phyloP scores from a whole-genome alignment of 1,139 yeast genomes.

The Sugiyamaella neomexicana region DNA sequence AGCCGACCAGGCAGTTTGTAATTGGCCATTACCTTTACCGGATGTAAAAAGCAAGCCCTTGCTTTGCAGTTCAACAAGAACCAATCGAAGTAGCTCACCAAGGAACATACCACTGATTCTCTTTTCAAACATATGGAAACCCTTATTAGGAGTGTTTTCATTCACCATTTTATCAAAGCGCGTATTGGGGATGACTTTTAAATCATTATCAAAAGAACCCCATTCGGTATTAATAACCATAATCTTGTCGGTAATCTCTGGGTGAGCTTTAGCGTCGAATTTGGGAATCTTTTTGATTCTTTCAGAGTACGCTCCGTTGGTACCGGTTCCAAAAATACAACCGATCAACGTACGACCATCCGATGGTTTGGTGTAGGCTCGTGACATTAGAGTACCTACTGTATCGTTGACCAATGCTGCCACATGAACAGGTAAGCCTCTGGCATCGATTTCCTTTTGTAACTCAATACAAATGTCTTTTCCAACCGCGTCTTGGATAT shows the following conservation, averaged over 20 bases:
- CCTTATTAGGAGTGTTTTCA: slow-evolving; percentile 71
- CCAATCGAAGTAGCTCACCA: slow-evolving; percentile 81
- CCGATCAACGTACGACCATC: slow-evolving; percentile 78
- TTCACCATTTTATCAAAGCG: slow-evolving; percentile 73
- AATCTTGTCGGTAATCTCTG: slow-evolving; percentile 52
- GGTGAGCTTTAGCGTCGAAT: slow-evolving; percentile 50
- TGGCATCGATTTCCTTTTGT: slow-evolving; percentile 64
- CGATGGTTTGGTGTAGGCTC: slow-evolving; percentile 71
- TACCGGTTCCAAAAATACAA: slow-evolving; percentile 93
- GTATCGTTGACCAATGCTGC: slow-evolving; percentile 94
- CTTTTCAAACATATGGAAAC: slow-evolving; percentile 88
- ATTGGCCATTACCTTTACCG: slow-evolving; percentile 24
- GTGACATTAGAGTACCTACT: slow-evolving; percentile 85
- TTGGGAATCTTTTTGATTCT: slow-evolving; percentile 68
- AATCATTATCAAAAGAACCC: slow-evolving; percentile 91
- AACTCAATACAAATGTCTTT: slow-evolving; percentile 73
- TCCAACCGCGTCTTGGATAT: slow-evolving; percentile 79
- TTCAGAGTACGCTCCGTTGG: slow-evolving; percentile 92
- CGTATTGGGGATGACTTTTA: slow-evolving; percentile 70
- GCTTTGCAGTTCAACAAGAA: slow-evolving; percentile 64
- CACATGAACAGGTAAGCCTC: slow-evolving; percentile 64
- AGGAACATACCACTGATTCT: slow-evolving; percentile 92
- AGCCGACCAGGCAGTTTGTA: slow-evolving; percentile 71
- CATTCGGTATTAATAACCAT: slow-evolving; percentile 96
- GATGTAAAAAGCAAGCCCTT: slow-evolving; percentile 49